phyloP scores from a whole-genome alignment of 2,329 filamentous ascomycete species.

The Colletotrichum kahawae region DNA sequence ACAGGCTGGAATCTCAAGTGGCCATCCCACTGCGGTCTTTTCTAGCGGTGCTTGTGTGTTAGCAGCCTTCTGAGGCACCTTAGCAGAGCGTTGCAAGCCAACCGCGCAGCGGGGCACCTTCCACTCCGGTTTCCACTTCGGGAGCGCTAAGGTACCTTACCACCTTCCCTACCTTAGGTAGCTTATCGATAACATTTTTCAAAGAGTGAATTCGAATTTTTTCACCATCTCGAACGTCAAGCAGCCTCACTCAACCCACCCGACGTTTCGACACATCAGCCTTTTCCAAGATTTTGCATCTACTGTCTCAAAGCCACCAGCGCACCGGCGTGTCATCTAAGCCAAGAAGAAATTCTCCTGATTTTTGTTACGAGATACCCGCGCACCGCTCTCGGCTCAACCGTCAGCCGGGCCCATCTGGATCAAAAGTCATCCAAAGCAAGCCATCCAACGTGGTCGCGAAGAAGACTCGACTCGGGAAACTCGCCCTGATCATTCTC shows the following conservation, averaged over 20 bases:
- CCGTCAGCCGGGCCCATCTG: background rate
- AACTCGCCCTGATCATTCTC: background rate
- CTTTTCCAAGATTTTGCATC: background rate
- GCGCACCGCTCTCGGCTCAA: background rate
- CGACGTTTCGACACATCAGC: background rate
- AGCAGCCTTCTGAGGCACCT: background rate
- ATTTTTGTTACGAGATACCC: background rate
- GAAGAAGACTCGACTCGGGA: slow-evolving; percentile 1
- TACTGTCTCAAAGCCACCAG: slow-evolving; percentile 2
- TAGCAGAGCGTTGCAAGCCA: background rate
- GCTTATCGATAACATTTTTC: slow-evolving; percentile 15
- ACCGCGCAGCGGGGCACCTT: background rate
- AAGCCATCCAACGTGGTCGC: slow-evolving; percentile 10
- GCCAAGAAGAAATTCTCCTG: background rate
- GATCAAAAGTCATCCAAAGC: background rate
- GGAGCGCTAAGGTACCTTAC: background rate
- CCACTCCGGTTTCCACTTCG: background rate
- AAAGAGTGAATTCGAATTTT: slow-evolving; percentile 9
- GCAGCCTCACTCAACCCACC: background rate
- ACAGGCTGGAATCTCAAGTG: background rate
- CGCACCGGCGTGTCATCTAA: background rate
- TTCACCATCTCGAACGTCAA: background rate
- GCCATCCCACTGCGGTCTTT: background rate
- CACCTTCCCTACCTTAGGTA: background rate
- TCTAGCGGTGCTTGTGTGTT: background rate